phyloP scores from a whole-genome alignment of 768 basidiomycete genomes.

The Tricholoma bakamatsutake region DNA sequence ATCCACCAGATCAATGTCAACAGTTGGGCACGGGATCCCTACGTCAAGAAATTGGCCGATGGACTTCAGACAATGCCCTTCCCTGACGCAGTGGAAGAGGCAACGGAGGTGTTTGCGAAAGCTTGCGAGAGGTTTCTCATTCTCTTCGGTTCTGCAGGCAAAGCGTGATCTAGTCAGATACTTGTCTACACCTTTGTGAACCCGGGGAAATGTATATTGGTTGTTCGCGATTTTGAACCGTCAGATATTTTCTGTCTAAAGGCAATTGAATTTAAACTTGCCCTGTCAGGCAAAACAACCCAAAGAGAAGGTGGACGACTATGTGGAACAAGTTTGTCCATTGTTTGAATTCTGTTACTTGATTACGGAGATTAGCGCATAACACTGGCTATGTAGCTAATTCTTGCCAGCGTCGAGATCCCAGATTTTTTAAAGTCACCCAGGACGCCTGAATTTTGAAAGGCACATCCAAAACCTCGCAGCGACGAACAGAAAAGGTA shows the following conservation, averaged over 20 bases:
- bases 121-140: slow-evolving; percentile 36
- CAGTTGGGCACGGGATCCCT: slow-evolving; percentile 40
- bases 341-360: slow-evolving; percentile 14
- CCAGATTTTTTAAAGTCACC: slow-evolving; percentile 9
- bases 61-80: slow-evolving; percentile 30
- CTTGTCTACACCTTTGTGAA: not conserved
- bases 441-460: slow-evolving; percentile 7
- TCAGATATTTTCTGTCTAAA: no score
- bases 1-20: slow-evolving; percentile 36
- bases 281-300: no score
- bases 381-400: slow-evolving; percentile 4
- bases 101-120: slow-evolving; percentile 34
- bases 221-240: no score
- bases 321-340: slow-evolving; percentile 11
- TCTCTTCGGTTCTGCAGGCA: slow-evolving; percentile 37
- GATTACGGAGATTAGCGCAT: slow-evolving; percentile 1
- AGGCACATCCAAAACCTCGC: slow-evolving; percentile 6
- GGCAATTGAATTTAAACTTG: no score
- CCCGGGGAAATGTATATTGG: no score
- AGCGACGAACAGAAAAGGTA: slow-evolving; percentile 1
- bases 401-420: slow-evolving; percentile 4
- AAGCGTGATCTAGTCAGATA: slow-evolving; percentile 17
- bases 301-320: no score
- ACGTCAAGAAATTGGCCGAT: slow-evolving; percentile 29
- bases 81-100: slow-evolving; percentile 40